These are phyloP conservation scores for Sporothrix luriei DNA, from an alignment of 2,329 filamentous ascomycete species.

Conservation along the genomic window DNA sequence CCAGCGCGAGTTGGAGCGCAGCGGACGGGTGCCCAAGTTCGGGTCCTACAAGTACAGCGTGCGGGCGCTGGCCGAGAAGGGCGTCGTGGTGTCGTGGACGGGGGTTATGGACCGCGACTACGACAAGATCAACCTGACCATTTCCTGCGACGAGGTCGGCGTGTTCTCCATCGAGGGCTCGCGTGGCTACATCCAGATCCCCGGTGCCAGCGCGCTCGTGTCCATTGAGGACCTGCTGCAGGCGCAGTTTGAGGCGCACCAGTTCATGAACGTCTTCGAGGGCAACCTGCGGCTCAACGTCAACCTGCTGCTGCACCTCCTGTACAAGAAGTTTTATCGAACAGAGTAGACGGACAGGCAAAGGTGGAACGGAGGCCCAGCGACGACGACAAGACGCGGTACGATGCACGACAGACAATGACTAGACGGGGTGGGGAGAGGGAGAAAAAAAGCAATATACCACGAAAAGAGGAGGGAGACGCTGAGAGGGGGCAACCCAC, in stretches of 20 bases:
- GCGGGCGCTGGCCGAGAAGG: constrained; percentile 85
- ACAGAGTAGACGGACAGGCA: constrained; percentile 53
- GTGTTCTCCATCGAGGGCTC: constrained; percentile 91
- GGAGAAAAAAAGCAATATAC: neutral
- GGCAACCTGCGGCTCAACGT: constrained; percentile 86
- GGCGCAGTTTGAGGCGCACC: constrained; percentile 94
- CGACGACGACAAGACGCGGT: neutral
- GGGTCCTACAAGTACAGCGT: constrained; percentile 97
- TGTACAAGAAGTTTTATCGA: constrained; percentile 98
- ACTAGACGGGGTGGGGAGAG: neutral
- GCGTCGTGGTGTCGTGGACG: constrained; percentile 88
- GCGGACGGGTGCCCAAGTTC: constrained; percentile 93
- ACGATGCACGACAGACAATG: constrained; percentile 20
- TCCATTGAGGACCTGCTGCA: constrained; percentile 92
- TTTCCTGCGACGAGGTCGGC: constrained; percentile 90
- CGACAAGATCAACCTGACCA: constrained; percentile 91
- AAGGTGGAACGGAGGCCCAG: neutral
- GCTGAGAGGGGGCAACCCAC: constrained; percentile 5
- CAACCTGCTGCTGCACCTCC: constrained; percentile 90
- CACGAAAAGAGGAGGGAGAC: neutral
- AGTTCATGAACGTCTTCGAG: constrained; percentile 95
- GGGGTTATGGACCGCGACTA: constrained; percentile 81
- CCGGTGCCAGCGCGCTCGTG: constrained; percentile 84
- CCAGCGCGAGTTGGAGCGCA: constrained; percentile 89
- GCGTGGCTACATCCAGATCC: constrained; percentile 91